Evolutionary conservation across 345 rosid genomes (phyloP).

Genomic region (Melastoma malabathricum): DNA sequence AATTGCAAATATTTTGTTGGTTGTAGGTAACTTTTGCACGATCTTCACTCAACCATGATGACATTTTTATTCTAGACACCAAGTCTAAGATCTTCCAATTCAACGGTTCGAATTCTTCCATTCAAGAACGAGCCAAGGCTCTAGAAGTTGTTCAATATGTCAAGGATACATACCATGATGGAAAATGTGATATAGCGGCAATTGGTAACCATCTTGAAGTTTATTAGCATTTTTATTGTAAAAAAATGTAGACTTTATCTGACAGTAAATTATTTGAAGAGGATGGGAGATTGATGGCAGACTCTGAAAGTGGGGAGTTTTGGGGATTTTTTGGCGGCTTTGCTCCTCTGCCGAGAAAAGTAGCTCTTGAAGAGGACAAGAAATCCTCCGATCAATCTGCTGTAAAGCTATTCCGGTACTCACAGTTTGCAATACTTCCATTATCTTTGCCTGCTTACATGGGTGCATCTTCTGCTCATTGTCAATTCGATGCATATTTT

Average conservation of each 20-base stretch:
- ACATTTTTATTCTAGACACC: conserved; percentile 91
- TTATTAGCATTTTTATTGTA: conserved; percentile 5
- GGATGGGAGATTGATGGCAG: conserved; percentile 99
- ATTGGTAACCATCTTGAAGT: conserved; percentile 50
- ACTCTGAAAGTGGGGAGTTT: conserved; percentile 96
- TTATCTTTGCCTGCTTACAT: conserved; percentile 2
- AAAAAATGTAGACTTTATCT: conserved; percentile 7
- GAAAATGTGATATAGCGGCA: conserved; percentile 86
- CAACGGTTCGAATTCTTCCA: conserved; percentile 87
- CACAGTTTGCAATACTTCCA: conserved; percentile 11
- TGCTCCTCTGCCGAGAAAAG: conserved; percentile 96
- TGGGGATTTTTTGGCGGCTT: conserved; percentile 97
- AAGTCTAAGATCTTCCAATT: conserved; percentile 86
- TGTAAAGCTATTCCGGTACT: conserved; percentile 48
- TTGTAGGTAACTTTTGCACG: conserved; percentile 82
- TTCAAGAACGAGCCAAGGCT: conserved; percentile 99
- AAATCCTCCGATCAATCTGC: conserved; percentile 19
- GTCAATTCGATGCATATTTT: too few relatives aligned
- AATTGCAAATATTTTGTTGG: conserved; percentile 8
- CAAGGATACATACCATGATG: conserved; percentile 91
- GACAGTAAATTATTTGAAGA: conserved; percentile 25
- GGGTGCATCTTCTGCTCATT: neutral
- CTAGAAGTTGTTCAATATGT: conserved; percentile 95
- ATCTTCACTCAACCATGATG: conserved; percentile 91
- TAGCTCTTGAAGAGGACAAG: conserved; percentile 37